Base-by-base conservation (phyloP, 345 rosid species). In the Linum lewisii region DNA sequence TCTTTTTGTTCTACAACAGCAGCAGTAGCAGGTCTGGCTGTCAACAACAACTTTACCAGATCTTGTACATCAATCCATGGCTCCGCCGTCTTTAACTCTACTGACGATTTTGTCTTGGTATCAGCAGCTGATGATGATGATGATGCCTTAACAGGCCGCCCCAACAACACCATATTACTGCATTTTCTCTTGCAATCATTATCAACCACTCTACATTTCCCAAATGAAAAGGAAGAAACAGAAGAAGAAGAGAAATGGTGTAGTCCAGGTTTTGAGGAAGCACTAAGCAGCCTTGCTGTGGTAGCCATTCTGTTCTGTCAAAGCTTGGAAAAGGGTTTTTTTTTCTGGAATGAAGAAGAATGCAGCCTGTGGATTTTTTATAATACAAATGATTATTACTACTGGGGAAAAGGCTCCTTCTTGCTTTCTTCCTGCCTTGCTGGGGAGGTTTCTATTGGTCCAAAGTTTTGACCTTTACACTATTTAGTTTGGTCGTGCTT, bases 231-330 rank as follows among this genome's bases (percentile, higher is more conserved):
- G 47, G 79, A 51, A 37, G 76, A 53, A 58, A 58, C 21, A 14
- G 68, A 15, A 34, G 68, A 14, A 21, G 75, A 20, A 15, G 45
- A 38, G 45, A 38, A 15, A 15, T 38, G 11, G 14, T 38, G 45
- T 9, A 38, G 45, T 38, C 15, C 45, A 38, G 14, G 15, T 38
- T 38, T 38, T 9, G 45, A 38, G 45, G 72, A 58, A 7, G 70
- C 23, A 24, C 69, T 72, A 37, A 73, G 29, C 56, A 80, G 24
- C 59, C 78, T 77, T 44, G 78, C 75, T 44, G 81, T 57, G 62
- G 77, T 69, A 21, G 82, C 71, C 85, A 80, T 70, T 45, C 23
- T 63, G 5, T 34, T 34, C n/a, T n/a, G n/a, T n/a, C n/a, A n/a
- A n/a, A 11, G 49, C 26, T 56, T 22, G 7, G 54, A 51, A 19